Evolutionary conservation across 1,139 yeast genomes (phyloP), one percentile per base, ranked within the genome.

Genomic region (Geotrichum europaeum): DNA sequence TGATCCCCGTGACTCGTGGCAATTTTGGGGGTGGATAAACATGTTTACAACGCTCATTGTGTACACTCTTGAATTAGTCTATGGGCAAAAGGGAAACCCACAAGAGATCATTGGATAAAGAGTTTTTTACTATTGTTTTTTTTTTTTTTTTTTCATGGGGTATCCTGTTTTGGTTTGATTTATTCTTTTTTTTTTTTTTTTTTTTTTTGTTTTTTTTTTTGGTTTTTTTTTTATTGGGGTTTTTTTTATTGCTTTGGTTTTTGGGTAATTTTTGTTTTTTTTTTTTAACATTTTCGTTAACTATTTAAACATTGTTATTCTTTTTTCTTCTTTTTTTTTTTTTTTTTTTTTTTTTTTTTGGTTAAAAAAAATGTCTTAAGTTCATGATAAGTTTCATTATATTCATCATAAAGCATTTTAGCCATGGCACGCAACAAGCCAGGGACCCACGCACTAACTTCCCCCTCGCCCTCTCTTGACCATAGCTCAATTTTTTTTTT

Each of bases 1-100:
- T 86, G 89, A 72, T 84, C 95, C 63, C 15, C 70, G 75, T 52
- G 67, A 67, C 57, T 70, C 78, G 18, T 88, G 96, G 89, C 90
- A 89, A 69, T 89, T 92, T 72, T 92, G 99, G 98, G 90, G 92
- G 68, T 92, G 98, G 98, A 81, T 89, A 62, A 92, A 92, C 71
- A 89, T 92, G 80, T 85, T 85, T 66, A 82, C 87, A 59, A 88
- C 96, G 13, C 77, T 94, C 62, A 76, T 84, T n/a, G 77, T 94
- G 55, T 94, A 94, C 73, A 85, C 87, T 49, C 79, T 88, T 60
- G 98, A 92, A 74, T 78, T 92, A 59, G 76, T 84, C 49, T 68
- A 68, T 60, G 78, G 80, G 30, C 73, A 72, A 56, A 66, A 65
- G 55, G 53, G 65, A 53, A 69, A 70, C 53, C 67, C 68, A 25